Percentiles rank a stretch among this genome's conserved stretches.
These are phyloP conservation scores for Saksenaea oblongispora DNA, from an alignment of 371 early-diverging fungal species.

Conservation along the genomic window DNA sequence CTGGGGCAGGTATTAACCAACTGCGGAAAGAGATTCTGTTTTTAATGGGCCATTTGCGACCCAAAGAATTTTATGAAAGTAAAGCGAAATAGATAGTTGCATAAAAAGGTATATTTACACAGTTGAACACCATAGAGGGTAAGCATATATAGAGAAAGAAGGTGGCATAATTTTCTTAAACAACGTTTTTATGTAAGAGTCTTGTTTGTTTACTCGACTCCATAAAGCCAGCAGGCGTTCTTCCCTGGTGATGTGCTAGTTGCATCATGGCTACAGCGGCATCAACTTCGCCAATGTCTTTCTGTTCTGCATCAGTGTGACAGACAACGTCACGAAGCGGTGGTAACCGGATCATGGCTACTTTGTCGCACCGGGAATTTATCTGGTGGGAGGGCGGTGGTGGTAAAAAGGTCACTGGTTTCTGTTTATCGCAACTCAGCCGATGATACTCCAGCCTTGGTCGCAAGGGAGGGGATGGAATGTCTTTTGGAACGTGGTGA, in stretches of 20 bases:
- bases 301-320: slow-evolving; percentile 7
- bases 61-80: slow-evolving; percentile 26
- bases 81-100: slow-evolving; percentile 3
- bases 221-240: not conserved
- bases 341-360: slow-evolving; percentile 6
- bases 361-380: not conserved
- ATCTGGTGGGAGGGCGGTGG: not conserved
- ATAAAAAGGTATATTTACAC: not conserved
- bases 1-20: slow-evolving; percentile 58
- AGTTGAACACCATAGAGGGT: not conserved
- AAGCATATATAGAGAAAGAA: not conserved
- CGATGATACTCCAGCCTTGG: not conserved
- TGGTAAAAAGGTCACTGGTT: not conserved
- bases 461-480: slow-evolving; percentile 6
- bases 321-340: slow-evolving; percentile 22
- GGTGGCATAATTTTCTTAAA: not conserved
- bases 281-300: slow-evolving; percentile 12
- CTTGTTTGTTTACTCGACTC: not conserved
- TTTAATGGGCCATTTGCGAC: slow-evolving; percentile 34
- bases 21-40: slow-evolving; percentile 62
- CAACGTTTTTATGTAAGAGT: not conserved
- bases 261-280: slow-evolving; percentile 47
- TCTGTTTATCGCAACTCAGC: not conserved
- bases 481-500: not conserved
- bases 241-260: slow-evolving; percentile 9